A percentile compares a stretch with the other conserved stretches of the same genome.
phyloP scores from a whole-genome alignment of 2,329 filamentous ascomycete genomes.

The Sphaceloma murrayae region DNA sequence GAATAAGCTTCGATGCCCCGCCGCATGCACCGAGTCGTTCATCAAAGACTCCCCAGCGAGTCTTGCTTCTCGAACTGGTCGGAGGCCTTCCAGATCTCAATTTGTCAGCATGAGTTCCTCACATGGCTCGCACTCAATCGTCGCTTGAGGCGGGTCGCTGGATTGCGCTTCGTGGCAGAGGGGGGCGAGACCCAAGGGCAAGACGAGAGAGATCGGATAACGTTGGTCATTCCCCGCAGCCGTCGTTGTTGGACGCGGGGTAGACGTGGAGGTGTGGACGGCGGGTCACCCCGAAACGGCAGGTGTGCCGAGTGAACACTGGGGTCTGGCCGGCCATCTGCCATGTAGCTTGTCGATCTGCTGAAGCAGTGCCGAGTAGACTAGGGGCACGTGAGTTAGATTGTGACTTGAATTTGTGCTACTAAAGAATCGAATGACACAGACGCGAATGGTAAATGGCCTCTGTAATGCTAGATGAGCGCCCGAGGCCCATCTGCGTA shows the following conservation, averaged over 20 bases:
- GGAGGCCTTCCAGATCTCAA: too few species aligned
- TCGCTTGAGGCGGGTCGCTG: neutral
- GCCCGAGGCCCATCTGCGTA: too few species aligned
- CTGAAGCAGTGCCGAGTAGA: too few species aligned
- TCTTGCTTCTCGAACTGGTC: too few species aligned
- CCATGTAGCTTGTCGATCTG: neutral
- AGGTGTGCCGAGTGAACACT: conserved; percentile 4
- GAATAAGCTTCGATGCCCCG: conserved; percentile 8
- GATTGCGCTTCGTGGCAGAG: conserved; percentile 1
- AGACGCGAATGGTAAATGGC: too few species aligned
- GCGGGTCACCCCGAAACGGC: neutral
- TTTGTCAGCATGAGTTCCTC: too few species aligned
- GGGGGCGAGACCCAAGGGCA: too few species aligned
- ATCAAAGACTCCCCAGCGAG: too few species aligned
- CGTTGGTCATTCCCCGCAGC: conserved; percentile 9
- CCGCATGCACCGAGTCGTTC: neutral
- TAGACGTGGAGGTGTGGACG: conserved; percentile 12
- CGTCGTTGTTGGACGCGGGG: conserved; percentile 6
- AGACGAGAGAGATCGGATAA: neutral
- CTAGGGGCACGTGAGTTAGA: too few species aligned
- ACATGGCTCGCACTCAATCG: neutral
- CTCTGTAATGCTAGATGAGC: too few species aligned
- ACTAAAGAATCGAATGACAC: too few species aligned
- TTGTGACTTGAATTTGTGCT: too few species aligned
- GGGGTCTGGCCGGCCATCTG: neutral